These are phyloP conservation scores for Paraconiothyrium brasiliense DNA, from an alignment of 2,329 filamentous ascomycete species.

Conservation along the genomic window DNA sequence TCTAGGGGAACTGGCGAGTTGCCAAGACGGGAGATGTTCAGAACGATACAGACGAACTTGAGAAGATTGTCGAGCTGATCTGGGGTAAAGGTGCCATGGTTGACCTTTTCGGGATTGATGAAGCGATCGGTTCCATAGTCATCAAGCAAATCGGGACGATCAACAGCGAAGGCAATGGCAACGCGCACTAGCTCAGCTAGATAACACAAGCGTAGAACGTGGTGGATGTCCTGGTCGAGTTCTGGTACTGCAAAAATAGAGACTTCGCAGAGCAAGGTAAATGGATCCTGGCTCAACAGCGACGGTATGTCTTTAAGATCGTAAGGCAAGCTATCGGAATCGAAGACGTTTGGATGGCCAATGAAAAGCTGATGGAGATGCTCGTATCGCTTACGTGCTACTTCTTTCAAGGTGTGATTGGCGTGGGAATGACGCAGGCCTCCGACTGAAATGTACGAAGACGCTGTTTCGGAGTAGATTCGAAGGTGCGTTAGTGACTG, in stretches of 20 bases:
- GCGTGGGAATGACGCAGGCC: conserved; percentile 69
- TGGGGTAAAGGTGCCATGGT: conserved; percentile 28
- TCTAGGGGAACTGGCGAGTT: conserved; percentile 35
- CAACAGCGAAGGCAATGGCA: conserved; percentile 62
- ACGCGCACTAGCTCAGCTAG: conserved; percentile 90
- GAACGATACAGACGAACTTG: conserved; percentile 44
- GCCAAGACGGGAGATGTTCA: conserved; percentile 37
- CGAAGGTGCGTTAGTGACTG: conserved; percentile 86
- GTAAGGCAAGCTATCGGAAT: conserved; percentile 47
- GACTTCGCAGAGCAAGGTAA: conserved; percentile 83
- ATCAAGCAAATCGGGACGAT: conserved; percentile 15
- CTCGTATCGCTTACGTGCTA: conserved; percentile 71
- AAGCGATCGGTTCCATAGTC: conserved; percentile 31
- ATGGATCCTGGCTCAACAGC: conserved; percentile 74
- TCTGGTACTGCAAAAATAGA: conserved; percentile 75
- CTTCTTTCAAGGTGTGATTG: conserved; percentile 72
- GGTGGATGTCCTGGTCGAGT: conserved; percentile 76
- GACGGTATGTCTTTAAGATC: conserved; percentile 59
- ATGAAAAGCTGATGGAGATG: conserved; percentile 82
- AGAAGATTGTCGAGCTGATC: conserved; percentile 44
- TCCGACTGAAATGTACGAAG: conserved; percentile 83
- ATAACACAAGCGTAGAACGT: conserved; percentile 86
- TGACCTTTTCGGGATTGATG: conserved; percentile 38
- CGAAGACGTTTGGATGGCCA: conserved; percentile 56
- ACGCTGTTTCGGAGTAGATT: conserved; percentile 86